These are phyloP conservation scores for Colletotrichum noveboracense DNA, from an alignment of 2,329 filamentous ascomycete genomes.

Conservation along the genomic window DNA sequence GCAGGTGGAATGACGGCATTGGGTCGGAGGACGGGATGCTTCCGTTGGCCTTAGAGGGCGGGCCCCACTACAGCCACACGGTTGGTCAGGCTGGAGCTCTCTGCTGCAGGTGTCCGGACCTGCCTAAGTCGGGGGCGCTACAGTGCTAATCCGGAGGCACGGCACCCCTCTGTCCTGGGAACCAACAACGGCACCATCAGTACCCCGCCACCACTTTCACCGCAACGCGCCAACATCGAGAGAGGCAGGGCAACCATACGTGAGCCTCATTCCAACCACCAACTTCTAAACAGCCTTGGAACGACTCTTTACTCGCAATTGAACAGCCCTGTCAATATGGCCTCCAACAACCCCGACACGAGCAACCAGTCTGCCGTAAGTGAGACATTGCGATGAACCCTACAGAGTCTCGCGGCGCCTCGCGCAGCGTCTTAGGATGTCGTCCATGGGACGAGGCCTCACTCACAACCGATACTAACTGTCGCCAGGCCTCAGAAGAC, in stretches of 20 bases:
- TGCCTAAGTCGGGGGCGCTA: background rate
- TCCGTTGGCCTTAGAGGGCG: background rate
- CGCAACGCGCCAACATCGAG: background rate
- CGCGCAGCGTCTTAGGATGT: background rate
- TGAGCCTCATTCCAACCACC: background rate
- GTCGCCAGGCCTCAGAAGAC: conserved; percentile 45
- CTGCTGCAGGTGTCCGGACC: background rate
- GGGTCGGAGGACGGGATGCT: background rate
- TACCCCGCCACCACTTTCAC: background rate
- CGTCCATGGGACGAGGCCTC: background rate
- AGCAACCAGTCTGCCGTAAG: conserved; percentile 40
- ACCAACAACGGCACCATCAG: background rate
- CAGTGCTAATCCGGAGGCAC: background rate
- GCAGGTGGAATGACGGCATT: conserved; percentile 5
- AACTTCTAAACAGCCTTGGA: background rate
- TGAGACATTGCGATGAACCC: background rate
- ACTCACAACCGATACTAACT: background rate
- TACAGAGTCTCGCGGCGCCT: background rate
- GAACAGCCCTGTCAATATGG: conserved; percentile 32
- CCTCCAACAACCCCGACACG: conserved; percentile 41
- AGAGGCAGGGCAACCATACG: background rate
- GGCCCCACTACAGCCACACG: background rate
- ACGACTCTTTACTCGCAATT: background rate
- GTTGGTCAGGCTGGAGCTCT: background rate
- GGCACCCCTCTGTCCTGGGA: background rate